phyloP scores from a whole-genome alignment of 176 grass and related monocot species.

The Bromus sterilis region DNA sequence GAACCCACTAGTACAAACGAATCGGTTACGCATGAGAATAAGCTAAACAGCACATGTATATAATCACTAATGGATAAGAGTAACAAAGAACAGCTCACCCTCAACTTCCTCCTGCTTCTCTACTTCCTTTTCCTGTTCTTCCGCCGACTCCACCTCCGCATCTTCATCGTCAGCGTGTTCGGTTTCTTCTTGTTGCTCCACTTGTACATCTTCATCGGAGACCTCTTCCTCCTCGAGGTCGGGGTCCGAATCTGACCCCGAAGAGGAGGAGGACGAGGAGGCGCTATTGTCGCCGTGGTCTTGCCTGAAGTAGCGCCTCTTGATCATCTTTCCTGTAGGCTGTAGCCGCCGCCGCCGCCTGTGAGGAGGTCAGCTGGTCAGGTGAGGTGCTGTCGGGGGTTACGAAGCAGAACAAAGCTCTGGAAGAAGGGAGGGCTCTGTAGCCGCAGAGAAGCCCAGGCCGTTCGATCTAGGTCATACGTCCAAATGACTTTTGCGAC shows the following conservation, averaged over 20 bases:
- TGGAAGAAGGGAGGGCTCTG: not conserved
- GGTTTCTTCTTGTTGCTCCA: not conserved
- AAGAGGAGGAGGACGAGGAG: conserved; percentile 44
- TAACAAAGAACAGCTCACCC: conserved; percentile 1
- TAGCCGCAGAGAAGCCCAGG: not conserved
- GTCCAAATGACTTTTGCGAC: no score
- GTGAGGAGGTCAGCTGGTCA: no score
- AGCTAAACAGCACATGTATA: not conserved
- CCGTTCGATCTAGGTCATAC: conserved; percentile 12
- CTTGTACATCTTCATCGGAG: conserved; percentile 26
- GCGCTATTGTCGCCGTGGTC: conserved; percentile 41
- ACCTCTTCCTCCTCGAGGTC: conserved; percentile 21
- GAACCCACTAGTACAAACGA: not conserved
- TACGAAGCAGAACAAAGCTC: not conserved
- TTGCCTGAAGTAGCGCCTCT: conserved; percentile 65
- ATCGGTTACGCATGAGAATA: not conserved
- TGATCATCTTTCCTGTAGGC: conserved; percentile 51
- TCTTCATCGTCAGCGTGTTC: conserved; percentile 4
- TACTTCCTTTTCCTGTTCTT: not conserved
- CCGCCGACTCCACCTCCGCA: not conserved
- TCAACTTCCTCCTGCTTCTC: not conserved
- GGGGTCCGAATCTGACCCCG: conserved; percentile 29
- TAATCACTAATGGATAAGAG: not conserved
- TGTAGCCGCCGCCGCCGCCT: not conserved
- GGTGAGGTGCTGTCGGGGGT: not conserved